These are phyloP conservation scores for Fusarium solani-melongenae DNA, from an alignment of 2,329 filamentous ascomycete genomes.

Conservation along the genomic window DNA sequence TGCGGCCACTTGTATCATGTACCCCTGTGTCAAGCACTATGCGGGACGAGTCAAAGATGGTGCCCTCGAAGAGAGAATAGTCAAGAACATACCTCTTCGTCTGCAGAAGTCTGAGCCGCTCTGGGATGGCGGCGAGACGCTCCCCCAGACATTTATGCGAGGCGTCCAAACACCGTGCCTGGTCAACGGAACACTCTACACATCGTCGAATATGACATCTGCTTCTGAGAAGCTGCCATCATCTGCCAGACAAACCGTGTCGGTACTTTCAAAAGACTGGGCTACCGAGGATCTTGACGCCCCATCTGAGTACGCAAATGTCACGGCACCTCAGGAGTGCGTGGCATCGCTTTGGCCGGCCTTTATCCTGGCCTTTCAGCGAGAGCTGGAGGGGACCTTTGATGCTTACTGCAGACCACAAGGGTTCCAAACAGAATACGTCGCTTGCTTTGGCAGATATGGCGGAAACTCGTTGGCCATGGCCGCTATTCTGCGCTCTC, in stretches of 20 bases:
- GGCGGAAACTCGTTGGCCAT: not conserved
- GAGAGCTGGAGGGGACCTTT: not conserved
- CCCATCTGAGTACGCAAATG: not conserved
- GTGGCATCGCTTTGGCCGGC: not conserved
- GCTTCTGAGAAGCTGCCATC: not conserved
- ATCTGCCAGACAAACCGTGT: not conserved
- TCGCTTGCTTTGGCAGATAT: not conserved
- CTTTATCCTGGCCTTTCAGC: not conserved
- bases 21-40: slow-evolving; percentile 14
- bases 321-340: slow-evolving; percentile 10
- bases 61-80: not conserved
- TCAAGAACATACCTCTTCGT: not conserved
- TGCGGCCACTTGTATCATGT: slow-evolving; percentile 6
- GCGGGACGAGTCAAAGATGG: not conserved
- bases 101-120: not conserved
- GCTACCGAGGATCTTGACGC: not conserved
- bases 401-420: not conserved
- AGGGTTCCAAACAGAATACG: not conserved
- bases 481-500: not conserved
- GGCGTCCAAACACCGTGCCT: not conserved
- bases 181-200: slow-evolving; percentile 9
- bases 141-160: not conserved
- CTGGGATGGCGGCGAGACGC: not conserved
- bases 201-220: not conserved
- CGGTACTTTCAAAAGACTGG: not conserved